Evolutionary conservation across 805 yeast species (phyloP).

Genomic region (Candida saitoana): DNA sequence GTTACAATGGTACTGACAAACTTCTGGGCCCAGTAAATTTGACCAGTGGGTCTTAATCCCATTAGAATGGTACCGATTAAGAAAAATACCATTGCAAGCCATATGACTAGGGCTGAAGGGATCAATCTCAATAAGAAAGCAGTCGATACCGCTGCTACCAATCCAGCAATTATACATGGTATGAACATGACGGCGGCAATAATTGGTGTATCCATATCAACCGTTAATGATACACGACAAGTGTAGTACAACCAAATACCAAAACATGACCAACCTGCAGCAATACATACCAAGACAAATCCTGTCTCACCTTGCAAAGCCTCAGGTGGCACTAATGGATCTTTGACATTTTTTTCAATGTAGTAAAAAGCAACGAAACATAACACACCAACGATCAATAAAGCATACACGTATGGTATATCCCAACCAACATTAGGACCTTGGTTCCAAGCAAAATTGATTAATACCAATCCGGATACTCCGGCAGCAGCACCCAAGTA

Average conservation of each 20-base stretch:
- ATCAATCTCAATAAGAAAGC: constrained; percentile 43
- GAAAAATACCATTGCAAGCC: constrained; percentile 51
- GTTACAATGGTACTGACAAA: constrained; percentile 52
- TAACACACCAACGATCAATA: constrained; percentile 52
- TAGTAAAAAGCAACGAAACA: constrained; percentile 39
- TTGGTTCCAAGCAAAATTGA: constrained; percentile 73
- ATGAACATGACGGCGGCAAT: constrained; percentile 24
- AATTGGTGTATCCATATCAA: constrained; percentile 38
- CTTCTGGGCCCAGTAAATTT: constrained; percentile 56
- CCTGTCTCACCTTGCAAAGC: constrained; percentile 44
- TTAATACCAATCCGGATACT: constrained; percentile 54
- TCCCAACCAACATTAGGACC: constrained; percentile 75
- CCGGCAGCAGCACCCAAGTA: constrained; percentile 45
- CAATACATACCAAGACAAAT: constrained; percentile 48
- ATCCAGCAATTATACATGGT: constrained; percentile 44
- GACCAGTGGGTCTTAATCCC: constrained; percentile 54
- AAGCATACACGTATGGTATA: constrained; percentile 51
- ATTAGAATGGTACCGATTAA: constrained; percentile 46
- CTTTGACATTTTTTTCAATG: constrained; percentile 41
- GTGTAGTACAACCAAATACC: constrained; percentile 66
- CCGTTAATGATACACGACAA: constrained; percentile 48
- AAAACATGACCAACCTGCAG: constrained; percentile 73
- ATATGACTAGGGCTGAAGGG: constrained; percentile 48
- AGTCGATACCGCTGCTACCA: constrained; percentile 49
- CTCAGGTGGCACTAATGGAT: constrained; percentile 54